phyloP scores from a whole-genome alignment of 192 early-diverging fungal genomes.

The Pilobolus umbonatus region DNA sequence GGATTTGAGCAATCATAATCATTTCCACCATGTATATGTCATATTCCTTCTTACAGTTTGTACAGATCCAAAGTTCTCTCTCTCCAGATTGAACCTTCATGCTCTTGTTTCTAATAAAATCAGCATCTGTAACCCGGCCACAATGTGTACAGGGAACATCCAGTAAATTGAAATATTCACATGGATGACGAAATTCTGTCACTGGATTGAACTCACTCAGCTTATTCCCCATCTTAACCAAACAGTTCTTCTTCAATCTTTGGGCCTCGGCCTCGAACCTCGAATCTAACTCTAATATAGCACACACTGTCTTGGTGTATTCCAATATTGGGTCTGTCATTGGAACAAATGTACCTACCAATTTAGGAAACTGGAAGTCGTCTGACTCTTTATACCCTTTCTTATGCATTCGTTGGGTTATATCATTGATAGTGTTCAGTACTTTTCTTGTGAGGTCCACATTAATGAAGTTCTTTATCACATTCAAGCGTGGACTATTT shows the following conservation, averaged over 20 bases:
- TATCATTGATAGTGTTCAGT: too few relatives aligned
- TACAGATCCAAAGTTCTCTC: conserved; percentile 63
- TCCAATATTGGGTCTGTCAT: conserved; percentile 76
- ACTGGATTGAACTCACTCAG: conserved; percentile 76
- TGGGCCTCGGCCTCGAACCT: conserved; percentile 74
- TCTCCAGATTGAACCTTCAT: conserved; percentile 51
- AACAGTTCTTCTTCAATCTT: conserved; percentile 72
- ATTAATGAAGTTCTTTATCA: conserved; percentile 46
- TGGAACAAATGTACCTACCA: conserved; percentile 61
- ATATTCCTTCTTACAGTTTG: conserved; percentile 75
- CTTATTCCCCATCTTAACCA: conserved; percentile 59
- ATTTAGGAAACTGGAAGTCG: conserved; percentile 36
- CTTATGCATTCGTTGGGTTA: too few relatives aligned
- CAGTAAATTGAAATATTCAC: conserved; percentile 68
- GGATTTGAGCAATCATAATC: conserved; percentile 70
- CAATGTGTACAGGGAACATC: conserved; percentile 89
- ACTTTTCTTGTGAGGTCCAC: conserved; percentile 61
- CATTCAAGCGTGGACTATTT: conserved; percentile 18
- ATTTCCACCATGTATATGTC: conserved; percentile 78
- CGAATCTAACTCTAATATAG: conserved; percentile 74
- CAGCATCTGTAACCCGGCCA: conserved; percentile 79
- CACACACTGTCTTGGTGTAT: conserved; percentile 71
- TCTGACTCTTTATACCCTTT: too few relatives aligned
- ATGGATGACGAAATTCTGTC: conserved; percentile 80
- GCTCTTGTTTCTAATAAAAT: conserved; percentile 81